phyloP scores from a whole-genome alignment of 768 basidiomycete genomes.

The Calocybe cyanea region DNA sequence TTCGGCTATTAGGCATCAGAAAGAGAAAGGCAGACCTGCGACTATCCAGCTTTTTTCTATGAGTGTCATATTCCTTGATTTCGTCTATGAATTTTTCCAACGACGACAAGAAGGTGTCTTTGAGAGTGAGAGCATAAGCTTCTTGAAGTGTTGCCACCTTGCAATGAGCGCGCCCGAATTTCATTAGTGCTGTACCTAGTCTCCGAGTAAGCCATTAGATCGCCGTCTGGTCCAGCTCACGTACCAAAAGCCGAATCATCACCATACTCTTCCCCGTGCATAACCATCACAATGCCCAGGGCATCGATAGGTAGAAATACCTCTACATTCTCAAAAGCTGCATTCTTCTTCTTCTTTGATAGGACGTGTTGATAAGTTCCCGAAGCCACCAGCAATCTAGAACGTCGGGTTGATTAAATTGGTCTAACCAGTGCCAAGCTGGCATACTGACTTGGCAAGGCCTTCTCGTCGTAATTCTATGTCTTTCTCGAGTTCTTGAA shows the following conservation, averaged over 20 bases:
- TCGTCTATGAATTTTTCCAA: constrained; percentile 64
- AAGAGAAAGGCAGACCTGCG: constrained; percentile 49
- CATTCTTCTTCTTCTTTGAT: constrained; percentile 74
- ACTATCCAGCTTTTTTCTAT: constrained; percentile 85
- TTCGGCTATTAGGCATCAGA: not conserved
- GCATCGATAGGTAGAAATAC: constrained; percentile 76
- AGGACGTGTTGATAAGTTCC: constrained; percentile 65
- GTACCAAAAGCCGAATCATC: constrained; percentile 70
- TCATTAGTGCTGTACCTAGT: constrained; percentile 67
- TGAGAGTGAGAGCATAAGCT: constrained; percentile 66
- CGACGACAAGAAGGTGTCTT: constrained; percentile 68
- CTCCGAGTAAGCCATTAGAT: not conserved
- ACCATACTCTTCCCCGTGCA: constrained; percentile 79
- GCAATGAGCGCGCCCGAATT: constrained; percentile 80
- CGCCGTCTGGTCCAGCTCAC: constrained; percentile 5
- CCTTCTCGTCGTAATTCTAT: constrained; percentile 78
- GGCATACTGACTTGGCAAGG: constrained; percentile 54
- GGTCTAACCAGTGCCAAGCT: not conserved
- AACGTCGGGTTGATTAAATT: not conserved
- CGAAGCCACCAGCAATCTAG: constrained; percentile 69
- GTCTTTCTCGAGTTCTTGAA: constrained; percentile 78
- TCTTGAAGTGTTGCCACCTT: constrained; percentile 85
- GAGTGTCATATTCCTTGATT: constrained; percentile 77
- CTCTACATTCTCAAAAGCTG: constrained; percentile 56
- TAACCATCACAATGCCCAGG: constrained; percentile 83